Conservation (phyloP, 768 basidiomycete species). For the Naganishia vaughanmartiniae region DNA sequence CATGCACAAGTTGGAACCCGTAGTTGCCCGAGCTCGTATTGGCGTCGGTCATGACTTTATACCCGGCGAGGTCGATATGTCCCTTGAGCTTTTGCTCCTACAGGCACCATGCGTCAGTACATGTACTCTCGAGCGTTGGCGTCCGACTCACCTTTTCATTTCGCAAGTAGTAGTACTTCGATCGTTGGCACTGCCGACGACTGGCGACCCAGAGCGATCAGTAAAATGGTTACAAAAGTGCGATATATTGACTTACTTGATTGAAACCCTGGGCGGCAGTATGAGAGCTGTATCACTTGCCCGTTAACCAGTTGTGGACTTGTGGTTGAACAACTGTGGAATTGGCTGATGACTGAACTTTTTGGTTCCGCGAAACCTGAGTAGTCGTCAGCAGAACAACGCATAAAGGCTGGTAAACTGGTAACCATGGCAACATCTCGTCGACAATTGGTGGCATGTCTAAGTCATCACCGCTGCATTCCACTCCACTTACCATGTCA, state of each 20-base stretch:
- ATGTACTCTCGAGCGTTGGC: constrained; percentile 45
- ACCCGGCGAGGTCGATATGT: constrained; percentile 86
- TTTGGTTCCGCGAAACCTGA: too few relatives aligned
- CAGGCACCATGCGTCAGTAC: background rate
- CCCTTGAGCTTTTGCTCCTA: constrained; percentile 94
- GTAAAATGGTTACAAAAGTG: background rate
- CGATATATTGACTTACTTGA: background rate
- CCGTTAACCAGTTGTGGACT: too few relatives aligned
- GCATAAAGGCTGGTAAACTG: too few relatives aligned
- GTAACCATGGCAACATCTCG: too few relatives aligned
- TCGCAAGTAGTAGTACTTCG: constrained; percentile 83
- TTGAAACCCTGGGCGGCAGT: constrained; percentile 11
- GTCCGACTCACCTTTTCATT: constrained; percentile 56
- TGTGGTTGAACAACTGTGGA: too few relatives aligned
- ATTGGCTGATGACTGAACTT: too few relatives aligned
- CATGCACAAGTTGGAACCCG: constrained; percentile 91
- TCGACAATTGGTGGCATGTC: too few relatives aligned
- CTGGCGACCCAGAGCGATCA: background rate
- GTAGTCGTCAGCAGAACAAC: too few relatives aligned
- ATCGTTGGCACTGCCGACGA: too few relatives aligned
- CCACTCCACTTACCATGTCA: constrained; percentile 1
- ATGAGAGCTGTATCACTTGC: too few relatives aligned
- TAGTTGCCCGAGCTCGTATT: constrained; percentile 87
- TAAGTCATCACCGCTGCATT: too few relatives aligned
- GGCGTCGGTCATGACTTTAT: constrained; percentile 90